Evolutionary conservation across 1,284 basidiomycete genomes (phyloP), one percentile per base, ranked within the genome.

Genomic region (Apiotrichum siamense): DNA sequence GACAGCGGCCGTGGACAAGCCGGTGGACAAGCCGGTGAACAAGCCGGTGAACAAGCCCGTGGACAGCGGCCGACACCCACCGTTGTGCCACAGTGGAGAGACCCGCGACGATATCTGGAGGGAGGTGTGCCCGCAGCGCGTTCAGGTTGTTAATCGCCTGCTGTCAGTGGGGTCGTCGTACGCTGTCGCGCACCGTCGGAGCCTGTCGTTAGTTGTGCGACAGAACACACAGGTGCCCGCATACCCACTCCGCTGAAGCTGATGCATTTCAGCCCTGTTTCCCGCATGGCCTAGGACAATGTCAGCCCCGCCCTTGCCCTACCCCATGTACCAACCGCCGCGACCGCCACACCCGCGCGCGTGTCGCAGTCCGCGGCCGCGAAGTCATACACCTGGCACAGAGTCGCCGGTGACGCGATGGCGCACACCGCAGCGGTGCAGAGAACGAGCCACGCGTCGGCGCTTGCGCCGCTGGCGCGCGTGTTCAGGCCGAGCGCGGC

Each of bases 61-160:
- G n/a, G n/a, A n/a, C n/a, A n/a, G n/a, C n/a, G n/a, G n/a, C n/a
- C 12, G 33, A 15, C 10, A 11, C 41, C 11, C 23, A 43, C 41
- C 41, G 41, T 11, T 18, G 5, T 5, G 27, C 2, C 5, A 6
- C 18, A 1, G 11, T 43, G 2, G 26, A 21, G 9, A 43, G 41
- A 4, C 7, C 7, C 13, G 27, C 41, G 10, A 20, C 27, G 2
- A 43, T 20, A 4, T 12, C 10, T 2, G 20, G 27, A 2, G 41
- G 27, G n/a, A 43, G 17, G 26, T 43, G 41, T 18, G 41, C 41
- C 4, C 41, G 26, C 18, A 43, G 27, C 20, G 41, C 41, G 17
- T 43, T 43, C 27, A 43, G 20, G 12, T 43, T 43, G 41, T 43
- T 43, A 27, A 43, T 43, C 3, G 41, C 41, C 41, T 43, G 11